phyloP scores from a whole-genome alignment of 768 basidiomycete genomes.

The Russula sp. region DNA sequence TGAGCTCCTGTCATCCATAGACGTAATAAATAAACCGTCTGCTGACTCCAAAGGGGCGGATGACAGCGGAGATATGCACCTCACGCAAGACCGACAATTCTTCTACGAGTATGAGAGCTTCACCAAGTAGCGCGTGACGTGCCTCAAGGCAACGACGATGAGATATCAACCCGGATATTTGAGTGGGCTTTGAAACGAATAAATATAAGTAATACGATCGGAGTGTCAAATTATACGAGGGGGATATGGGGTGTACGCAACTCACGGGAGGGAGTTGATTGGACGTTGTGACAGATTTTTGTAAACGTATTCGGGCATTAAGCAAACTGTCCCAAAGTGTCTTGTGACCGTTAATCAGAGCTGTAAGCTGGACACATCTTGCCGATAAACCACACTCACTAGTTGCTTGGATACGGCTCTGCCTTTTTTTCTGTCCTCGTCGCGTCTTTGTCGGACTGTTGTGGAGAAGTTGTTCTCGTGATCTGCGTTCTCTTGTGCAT shows the following conservation, averaged over 20 bases:
- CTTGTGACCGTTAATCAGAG: constrained; percentile 35
- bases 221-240: constrained; percentile 17
- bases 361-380: neutral
- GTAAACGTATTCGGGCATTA: constrained; percentile 86
- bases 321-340: constrained; percentile 80
- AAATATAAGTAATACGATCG: constrained; percentile 28
- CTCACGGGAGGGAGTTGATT: constrained; percentile 64
- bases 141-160: constrained; percentile 40
- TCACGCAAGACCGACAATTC: constrained; percentile 66
- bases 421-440: constrained; percentile 76
- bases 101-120: constrained; percentile 55
- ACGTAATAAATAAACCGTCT: constrained; percentile 13
- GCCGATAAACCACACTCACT: constrained; percentile 39
- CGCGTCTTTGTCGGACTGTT: constrained; percentile 51
- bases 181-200: constrained; percentile 31
- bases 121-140: constrained; percentile 49
- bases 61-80: constrained; percentile 35
- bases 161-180: constrained; percentile 28
- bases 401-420: constrained; percentile 78
- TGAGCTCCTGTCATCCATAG: constrained; percentile 16
- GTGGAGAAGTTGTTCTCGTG: constrained; percentile 43
- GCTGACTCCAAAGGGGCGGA: constrained; percentile 5
- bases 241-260: constrained; percentile 9
- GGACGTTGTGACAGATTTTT: constrained; percentile 65
- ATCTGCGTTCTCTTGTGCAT: constrained; percentile 15